Evolutionary conservation across 2,329 filamentous ascomycete genomes (phyloP).

Genomic region (Trichoderma asperellum): DNA sequence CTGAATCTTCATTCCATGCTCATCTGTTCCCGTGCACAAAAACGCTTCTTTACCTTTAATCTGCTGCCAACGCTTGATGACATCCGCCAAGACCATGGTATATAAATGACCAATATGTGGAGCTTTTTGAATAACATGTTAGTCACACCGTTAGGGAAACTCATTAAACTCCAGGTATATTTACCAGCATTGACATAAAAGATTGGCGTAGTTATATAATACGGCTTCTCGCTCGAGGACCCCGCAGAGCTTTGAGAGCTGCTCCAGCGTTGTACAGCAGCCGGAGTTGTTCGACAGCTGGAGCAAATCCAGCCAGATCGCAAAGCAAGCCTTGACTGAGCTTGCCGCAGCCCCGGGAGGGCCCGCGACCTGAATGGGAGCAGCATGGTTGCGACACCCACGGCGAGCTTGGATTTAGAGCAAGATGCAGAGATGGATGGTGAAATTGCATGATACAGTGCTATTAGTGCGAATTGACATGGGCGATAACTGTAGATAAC

Average conservation of each 20-base stretch:
- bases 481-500: slow-evolving; percentile 31
- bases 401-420: not conserved
- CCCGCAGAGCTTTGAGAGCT: slow-evolving; percentile 38
- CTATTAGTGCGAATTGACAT: slow-evolving; percentile 29
- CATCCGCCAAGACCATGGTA: slow-evolving; percentile 86
- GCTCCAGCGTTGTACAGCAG: slow-evolving; percentile 38
- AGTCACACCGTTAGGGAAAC: not conserved
- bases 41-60: slow-evolving; percentile 73
- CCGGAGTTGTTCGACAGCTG: slow-evolving; percentile 36
- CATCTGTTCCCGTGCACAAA: slow-evolving; percentile 90
- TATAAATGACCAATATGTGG: slow-evolving; percentile 96
- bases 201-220: slow-evolving; percentile 94
- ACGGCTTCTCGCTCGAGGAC: slow-evolving; percentile 66
- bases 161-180: not conserved
- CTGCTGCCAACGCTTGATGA: slow-evolving; percentile 88
- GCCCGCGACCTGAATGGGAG: slow-evolving; percentile 37
- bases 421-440: not conserved
- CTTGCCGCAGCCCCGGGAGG: slow-evolving; percentile 34
- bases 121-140: slow-evolving; percentile 52
- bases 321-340: slow-evolving; percentile 30
- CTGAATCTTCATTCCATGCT: slow-evolving; percentile 98
- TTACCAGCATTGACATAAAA: slow-evolving; percentile 98
- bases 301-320: slow-evolving; percentile 38
- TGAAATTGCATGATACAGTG: slow-evolving; percentile 28
- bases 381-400: slow-evolving; percentile 37